Evolutionary conservation across 1,284 basidiomycete species (phyloP).

Genomic region (Afroboletus lepidellus): DNA sequence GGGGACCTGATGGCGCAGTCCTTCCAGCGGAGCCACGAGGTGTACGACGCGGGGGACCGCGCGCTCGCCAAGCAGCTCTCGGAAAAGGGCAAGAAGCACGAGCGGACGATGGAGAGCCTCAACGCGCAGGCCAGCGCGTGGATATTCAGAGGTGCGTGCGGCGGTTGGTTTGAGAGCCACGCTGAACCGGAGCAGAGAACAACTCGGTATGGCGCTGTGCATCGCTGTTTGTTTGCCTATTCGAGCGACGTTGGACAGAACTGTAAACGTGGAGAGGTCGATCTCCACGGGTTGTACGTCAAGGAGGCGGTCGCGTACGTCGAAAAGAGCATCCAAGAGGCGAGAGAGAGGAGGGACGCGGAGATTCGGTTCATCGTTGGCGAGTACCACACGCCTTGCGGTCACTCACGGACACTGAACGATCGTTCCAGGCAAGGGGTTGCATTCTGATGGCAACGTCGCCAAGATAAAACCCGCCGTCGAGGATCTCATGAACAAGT

Average conservation of each 20-base stretch:
- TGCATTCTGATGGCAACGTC: constrained; percentile 79
- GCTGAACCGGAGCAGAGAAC: constrained; percentile 57
- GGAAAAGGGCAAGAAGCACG: constrained; percentile 80
- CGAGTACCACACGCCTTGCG: constrained; percentile 35
- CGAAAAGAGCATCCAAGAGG: constrained; percentile 69
- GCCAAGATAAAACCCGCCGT: constrained; percentile 95
- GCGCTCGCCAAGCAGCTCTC: constrained; percentile 83
- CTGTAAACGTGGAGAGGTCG: constrained; percentile 72
- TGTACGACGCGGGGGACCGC: constrained; percentile 74
- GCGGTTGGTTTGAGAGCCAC: background rate
- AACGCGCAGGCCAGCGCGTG: constrained; percentile 87
- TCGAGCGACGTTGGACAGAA: constrained; percentile 43
- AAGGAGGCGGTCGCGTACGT: constrained; percentile 83
- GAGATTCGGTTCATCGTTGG: constrained; percentile 89
- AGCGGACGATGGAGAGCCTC: constrained; percentile 75
- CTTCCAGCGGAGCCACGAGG: constrained; percentile 67
- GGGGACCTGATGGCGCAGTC: constrained; percentile 71
- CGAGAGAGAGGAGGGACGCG: constrained; percentile 61
- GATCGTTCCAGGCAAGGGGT: constrained; percentile 61
- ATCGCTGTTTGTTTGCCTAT: background rate
- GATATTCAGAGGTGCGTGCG: constrained; percentile 75
- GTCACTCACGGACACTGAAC: background rate
- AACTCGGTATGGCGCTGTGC: constrained; percentile 55
- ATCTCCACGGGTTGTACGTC: constrained; percentile 91
- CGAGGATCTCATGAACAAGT: constrained; percentile 84